Conservation (phyloP, 441 rosid species). For the Lepidium campestre region DNA sequence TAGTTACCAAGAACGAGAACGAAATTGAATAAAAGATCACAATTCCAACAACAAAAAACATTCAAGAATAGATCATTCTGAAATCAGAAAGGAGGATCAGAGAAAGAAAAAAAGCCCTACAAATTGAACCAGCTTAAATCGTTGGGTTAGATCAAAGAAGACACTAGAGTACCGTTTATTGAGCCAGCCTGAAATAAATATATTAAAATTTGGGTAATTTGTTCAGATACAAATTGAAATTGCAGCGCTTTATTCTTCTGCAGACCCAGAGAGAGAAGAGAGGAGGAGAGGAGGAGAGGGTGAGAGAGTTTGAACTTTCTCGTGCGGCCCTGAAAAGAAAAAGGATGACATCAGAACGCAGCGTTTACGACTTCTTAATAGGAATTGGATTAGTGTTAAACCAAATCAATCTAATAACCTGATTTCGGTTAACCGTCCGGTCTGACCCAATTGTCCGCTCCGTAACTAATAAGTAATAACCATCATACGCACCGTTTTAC, state of each 20-base stretch:
- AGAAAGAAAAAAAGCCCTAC: background rate
- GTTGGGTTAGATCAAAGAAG: background rate
- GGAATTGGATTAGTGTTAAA: background rate
- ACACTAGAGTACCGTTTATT: slow-evolving; percentile 12
- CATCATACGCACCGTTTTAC: slow-evolving; percentile 5
- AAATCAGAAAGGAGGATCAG: background rate
- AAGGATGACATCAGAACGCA: background rate
- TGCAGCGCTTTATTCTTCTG: slow-evolving; percentile 2
- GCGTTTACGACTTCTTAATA: slow-evolving; percentile 3
- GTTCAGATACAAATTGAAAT: background rate
- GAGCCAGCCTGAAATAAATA: slow-evolving; percentile 1
- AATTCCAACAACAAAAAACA: background rate
- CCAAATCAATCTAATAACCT: background rate
- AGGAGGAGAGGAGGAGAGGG: background rate
- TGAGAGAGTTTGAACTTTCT: slow-evolving; percentile 6
- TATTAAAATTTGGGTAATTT: background rate
- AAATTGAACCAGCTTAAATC: background rate
- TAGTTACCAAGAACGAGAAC: background rate
- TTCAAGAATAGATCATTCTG: background rate
- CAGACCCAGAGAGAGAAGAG: background rate
- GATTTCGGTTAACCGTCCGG: background rate
- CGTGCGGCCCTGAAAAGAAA: slow-evolving; percentile 13
- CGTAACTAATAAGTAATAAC: background rate
- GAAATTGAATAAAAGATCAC: background rate
- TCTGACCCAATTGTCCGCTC: background rate